These are phyloP conservation scores for Antarctomyces pellizariae DNA, from an alignment of 495 filamentous ascomycete species.

Conservation along the genomic window DNA sequence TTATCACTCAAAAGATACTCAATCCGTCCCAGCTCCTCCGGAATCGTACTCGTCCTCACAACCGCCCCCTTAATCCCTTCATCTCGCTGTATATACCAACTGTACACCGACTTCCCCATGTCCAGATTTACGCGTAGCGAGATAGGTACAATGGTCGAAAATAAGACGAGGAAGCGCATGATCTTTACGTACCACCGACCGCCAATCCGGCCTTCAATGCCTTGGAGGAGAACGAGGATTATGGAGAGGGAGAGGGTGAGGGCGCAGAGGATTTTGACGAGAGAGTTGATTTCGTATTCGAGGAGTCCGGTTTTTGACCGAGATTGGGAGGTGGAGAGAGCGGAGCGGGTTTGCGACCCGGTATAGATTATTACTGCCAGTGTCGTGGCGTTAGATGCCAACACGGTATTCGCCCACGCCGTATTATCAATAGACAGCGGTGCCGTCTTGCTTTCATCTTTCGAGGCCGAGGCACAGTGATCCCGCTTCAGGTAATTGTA, in stretches of 20 bases:
- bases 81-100: constrained; percentile 84
- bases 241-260: constrained; percentile 73
- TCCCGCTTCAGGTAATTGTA: constrained; percentile 10
- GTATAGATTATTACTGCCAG: constrained; percentile 85
- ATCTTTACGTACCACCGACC: constrained; percentile 81
- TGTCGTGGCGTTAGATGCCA: constrained; percentile 75
- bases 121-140: constrained; percentile 90
- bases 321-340: constrained; percentile 75
- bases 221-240: constrained; percentile 69
- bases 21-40: constrained; percentile 84
- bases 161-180: constrained; percentile 89
- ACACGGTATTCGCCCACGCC: constrained; percentile 93
- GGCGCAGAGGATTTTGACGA: constrained; percentile 91
- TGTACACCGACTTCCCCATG: constrained; percentile 90
- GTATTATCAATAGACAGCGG: constrained; percentile 90
- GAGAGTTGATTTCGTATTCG: constrained; percentile 88
- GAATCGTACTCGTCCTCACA: constrained; percentile 89
- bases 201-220: constrained; percentile 40
- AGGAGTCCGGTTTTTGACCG: constrained; percentile 81
- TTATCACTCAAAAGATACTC: constrained; percentile 96
- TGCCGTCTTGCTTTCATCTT: constrained; percentile 23
- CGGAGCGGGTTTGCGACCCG: constrained; percentile 80
- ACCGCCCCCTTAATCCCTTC: constrained; percentile 75
- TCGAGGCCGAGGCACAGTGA: constrained; percentile 1
- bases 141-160: constrained; percentile 96